Evolutionary conservation across 257 asterid genomes (phyloP), one percentile per base, ranked within the genome.

Genomic region (Lantana camara): DNA sequence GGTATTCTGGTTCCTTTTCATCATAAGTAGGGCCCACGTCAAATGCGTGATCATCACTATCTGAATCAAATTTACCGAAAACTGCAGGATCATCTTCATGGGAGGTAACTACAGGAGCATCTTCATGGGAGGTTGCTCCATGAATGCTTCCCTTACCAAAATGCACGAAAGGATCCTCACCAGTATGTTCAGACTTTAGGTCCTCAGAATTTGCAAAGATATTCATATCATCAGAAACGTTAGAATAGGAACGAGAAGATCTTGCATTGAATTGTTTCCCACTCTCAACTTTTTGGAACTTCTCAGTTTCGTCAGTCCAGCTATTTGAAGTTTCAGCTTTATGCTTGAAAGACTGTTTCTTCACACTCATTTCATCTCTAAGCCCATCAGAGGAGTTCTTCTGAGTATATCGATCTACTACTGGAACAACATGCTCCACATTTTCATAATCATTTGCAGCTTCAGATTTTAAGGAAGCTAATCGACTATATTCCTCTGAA

Each of bases 31-130:
- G 80, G 63, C 80, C 84, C 10, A 62, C 19, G 68, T 70, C 74
- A 63, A 65, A 74, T 64, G 66, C 71, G 58, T 49, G 58, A 48
- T 41, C 80, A 42, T 81, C 95, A 70, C 62, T 70, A 35, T 84
- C 93, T 53, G 96, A 84, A 73, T 86, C 88, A 71, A 75, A 73
- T 40, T 80, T 82, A 59, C 88, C 93, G 73, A 77, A 84, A 63
- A 72, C 68, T 74, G 63, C 79, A 80, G 81, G 75, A 73, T 66
- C 81, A 57, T 69, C 42, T 64, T 67, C 84, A 58, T 73, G 76
- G 64, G 79, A 66, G n/a, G n/a, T n/a, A n/a, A n/a, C n/a, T n/a
- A 58, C 71, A 75, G 67, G 79, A 66, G 74, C 79, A n/a, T n/a
- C 66, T 53, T 68, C 62, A 70, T 69, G 60, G 21, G 67, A 72